Base-by-base conservation (phyloP, 2,329 filamentous ascomycete species). In the Penicillium nordicum region DNA sequence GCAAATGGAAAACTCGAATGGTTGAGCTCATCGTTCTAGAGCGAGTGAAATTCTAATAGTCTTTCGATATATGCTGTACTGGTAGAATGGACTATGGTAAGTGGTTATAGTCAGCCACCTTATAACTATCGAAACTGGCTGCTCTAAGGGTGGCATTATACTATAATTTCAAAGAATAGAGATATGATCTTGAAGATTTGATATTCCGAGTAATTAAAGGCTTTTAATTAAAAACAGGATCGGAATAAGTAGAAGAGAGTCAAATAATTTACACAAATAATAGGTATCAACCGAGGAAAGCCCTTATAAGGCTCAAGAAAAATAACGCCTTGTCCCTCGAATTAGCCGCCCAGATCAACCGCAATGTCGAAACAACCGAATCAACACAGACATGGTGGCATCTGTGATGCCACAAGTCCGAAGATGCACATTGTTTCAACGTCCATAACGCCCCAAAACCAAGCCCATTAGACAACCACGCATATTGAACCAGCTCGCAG, bases 231-330 rank as follows among this genome's bases (percentile, higher is more conserved):
- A 10, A n/a, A 27, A 32, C 5, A 44, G 29, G 3, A 4, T 27
- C 8, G 25, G 16, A 36, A 36, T 5, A 21, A 21, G 29, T 3
- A 46, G 6, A 46, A 23, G 4, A 23, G 21, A 27, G 36, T 38
- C 3, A 30, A 41, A 49, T 53, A 41, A 29, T 36, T 21, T 53
- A 41, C 43, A 53, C 23, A 50, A 44, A 36, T 18, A 18, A 42
- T 54, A 54, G 52, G 52, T 54, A 54, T 54, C 45, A 54, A 50
- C 30, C 45, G 30, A 50, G 18, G 45, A 50, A 41, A 50, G 37
- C 41, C 48, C 14, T n/a, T 38, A 12, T 6, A 43, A 37, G 45
- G 10, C 32, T 10, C 30, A 40, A 37, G 7, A 27, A 30, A 30
- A 30, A 30, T 1, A 54, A 54, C 52, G 46, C 52, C 45, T 4